These are phyloP conservation scores for Barnettozyma vustinii DNA, from an alignment of 805 yeast genomes.

Conservation along the genomic window DNA sequence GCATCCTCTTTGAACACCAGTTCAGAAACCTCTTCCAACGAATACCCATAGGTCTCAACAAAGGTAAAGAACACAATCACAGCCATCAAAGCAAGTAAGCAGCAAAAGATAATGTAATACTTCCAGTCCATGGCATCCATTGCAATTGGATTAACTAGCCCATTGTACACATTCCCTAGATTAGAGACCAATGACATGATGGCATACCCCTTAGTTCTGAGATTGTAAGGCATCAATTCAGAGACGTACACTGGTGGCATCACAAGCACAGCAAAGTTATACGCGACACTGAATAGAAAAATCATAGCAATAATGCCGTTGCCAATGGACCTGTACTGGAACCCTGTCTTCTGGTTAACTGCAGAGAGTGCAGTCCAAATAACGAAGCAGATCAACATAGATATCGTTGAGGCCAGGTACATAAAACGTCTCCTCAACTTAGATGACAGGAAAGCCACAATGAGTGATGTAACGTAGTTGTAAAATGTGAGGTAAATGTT, in stretches of 20 bases:
- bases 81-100: slow-evolving; percentile 27
- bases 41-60: slow-evolving; percentile 34
- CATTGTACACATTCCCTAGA: slow-evolving; percentile 25
- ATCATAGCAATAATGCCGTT: slow-evolving; percentile 47
- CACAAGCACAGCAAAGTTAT: slow-evolving; percentile 37
- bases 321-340: slow-evolving; percentile 35
- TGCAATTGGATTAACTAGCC: slow-evolving; percentile 34
- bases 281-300: slow-evolving; percentile 39
- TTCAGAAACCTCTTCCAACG: slow-evolving; percentile 34
- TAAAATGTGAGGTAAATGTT: slow-evolving; percentile 45
- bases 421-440: slow-evolving; percentile 31
- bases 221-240: slow-evolving; percentile 29
- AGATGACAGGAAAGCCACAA: slow-evolving; percentile 27
- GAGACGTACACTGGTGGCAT: slow-evolving; percentile 43
- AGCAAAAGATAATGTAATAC: slow-evolving; percentile 32
- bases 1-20: slow-evolving; percentile 5
- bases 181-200: slow-evolving; percentile 8
- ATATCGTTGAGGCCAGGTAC: slow-evolving; percentile 27
- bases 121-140: slow-evolving; percentile 33
- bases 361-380: slow-evolving; percentile 46
- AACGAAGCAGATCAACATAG: slow-evolving; percentile 34
- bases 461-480: slow-evolving; percentile 34
- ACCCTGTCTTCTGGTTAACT: slow-evolving; percentile 35
- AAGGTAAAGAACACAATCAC: slow-evolving; percentile 28
- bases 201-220: slow-evolving; percentile 25